These are phyloP conservation scores for Rhodomyrtus psidioides DNA, from an alignment of 441 rosid genomes.

Conservation along the genomic window DNA sequence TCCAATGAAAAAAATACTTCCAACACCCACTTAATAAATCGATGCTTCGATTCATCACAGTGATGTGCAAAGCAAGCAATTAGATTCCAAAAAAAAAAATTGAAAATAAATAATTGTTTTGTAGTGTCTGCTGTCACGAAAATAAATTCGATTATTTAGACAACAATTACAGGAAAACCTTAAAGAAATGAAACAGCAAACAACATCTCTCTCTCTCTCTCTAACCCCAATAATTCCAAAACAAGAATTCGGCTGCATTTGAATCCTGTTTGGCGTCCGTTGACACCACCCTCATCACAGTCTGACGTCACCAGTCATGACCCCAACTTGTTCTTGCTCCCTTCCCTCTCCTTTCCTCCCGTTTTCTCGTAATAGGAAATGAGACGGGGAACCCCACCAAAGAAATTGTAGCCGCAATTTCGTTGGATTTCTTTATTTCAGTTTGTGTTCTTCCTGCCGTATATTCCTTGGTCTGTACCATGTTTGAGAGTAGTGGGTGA, in stretches of 20 bases:
- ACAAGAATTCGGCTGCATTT: background rate
- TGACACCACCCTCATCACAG: background rate
- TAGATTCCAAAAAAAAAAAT: background rate
- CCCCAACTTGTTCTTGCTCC: background rate
- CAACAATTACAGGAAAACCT: background rate
- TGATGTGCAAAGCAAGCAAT: background rate
- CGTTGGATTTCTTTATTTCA: background rate
- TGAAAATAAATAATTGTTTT: background rate
- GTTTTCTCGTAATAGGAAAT: background rate
- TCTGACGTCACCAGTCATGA: background rate
- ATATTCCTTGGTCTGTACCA: background rate
- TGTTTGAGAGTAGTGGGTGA: background rate
- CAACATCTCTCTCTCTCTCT: background rate
- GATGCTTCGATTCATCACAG: background rate
- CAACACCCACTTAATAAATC: background rate
- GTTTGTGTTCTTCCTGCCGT: background rate
- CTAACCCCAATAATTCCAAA: background rate
- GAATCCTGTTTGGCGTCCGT: constrained; percentile 5
- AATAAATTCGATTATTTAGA: background rate
- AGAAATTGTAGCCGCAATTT: background rate
- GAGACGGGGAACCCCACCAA: background rate
- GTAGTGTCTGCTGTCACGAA: background rate
- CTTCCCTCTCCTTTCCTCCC: background rate
- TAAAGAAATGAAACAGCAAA: background rate
- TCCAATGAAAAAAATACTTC: background rate